Base-by-base conservation (phyloP, 208 protist genomes). In the Leishmania lainsoni region DNA sequence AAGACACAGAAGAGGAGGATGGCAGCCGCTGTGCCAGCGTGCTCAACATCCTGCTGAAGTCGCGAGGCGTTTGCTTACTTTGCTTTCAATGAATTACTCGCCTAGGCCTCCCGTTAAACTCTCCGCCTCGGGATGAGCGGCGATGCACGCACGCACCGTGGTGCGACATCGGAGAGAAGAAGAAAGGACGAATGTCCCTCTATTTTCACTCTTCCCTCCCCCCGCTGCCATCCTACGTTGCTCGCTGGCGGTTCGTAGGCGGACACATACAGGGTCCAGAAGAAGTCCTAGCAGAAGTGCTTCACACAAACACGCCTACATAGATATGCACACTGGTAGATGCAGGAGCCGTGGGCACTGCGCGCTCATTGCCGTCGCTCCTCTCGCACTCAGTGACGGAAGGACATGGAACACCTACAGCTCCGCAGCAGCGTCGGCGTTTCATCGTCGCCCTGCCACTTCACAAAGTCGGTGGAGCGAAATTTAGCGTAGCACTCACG, bases 401-500 rank as follows among this genome's bases (percentile, higher is more conserved):
- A 95, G 22, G 83, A 74, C 35, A 84, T 71, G 39, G 79, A 63
- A 54, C 91, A 95, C 75, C 65, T 84, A 58, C 79, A 85, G 71
- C 91, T 93, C 20, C 80, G 87, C 72, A 93, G 84, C 48, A 95
- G 70, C 65, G 87, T 92, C 45, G 91, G 91, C 17, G 83, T 90
- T 5, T 82, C 74, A 80, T 95, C 89, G 52, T 92, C 88, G 52
- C 89, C 91, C 68, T 90, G 83, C 90, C 91, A 95, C 78, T 95
- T 95, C 70, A 93, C 89, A 71, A 91, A 91, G 70, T 90, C 87
- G 5, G 89, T 87, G 42, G 79, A 84, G 35, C 89, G 85, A 66
- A 91, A 89, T 76, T 91, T 90, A 16, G 90, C 85, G 69, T 83
- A 89, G 82, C 91, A 95, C 74, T 90, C 71, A 14, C 76, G 79